Base-by-base conservation (phyloP, 345 rosid species). In the Dovyalis caffra region DNA sequence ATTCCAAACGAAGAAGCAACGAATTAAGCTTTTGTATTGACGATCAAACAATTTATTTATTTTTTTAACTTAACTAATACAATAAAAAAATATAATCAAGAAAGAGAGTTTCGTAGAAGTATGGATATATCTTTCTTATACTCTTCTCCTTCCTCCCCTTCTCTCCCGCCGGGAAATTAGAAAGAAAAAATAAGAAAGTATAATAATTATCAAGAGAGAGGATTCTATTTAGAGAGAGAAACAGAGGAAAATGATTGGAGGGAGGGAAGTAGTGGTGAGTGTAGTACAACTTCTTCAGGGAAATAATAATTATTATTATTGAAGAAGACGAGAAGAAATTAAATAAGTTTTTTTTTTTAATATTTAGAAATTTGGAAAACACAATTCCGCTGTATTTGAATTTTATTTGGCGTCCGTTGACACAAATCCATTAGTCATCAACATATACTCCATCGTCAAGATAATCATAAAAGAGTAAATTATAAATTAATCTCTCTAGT, bases 91-190 rank as follows among this genome's bases (percentile, higher is more conserved):
- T 21, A 68, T 1, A 40, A 57, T 15, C 21, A 23, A 37, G 3
- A 57, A 26, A 70, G 38, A 62, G 76, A 79, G 93, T 90, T 90
- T 81, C 97, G 92, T 91, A 88, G 88, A 91, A 91, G 94, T 81
- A 77, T 87, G 83, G 89, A 75, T 72, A 81, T 90, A 82, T 85
- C 78, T 93, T 88, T 83, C 94, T 89, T 91, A 75, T 76, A 92
- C 97, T 89, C 97, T 72, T 91, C 93, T 85, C 83, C 96, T 86
- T 90, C 89, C 92, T 64, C 8, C 23, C 51, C 49, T 90, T 33
- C 80, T 74, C 91, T 74, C 83, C 87, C 90, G 90, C 95, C 90
- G 94, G 87, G 81, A 89, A 87, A 86, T 87, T 51, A 82, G 89
- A 78, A 61, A 23, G 31, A 38, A 75, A 72, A 31, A 4, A 12